phyloP scores from a whole-genome alignment of 345 rosid species.

The Melastoma malabathricum region DNA sequence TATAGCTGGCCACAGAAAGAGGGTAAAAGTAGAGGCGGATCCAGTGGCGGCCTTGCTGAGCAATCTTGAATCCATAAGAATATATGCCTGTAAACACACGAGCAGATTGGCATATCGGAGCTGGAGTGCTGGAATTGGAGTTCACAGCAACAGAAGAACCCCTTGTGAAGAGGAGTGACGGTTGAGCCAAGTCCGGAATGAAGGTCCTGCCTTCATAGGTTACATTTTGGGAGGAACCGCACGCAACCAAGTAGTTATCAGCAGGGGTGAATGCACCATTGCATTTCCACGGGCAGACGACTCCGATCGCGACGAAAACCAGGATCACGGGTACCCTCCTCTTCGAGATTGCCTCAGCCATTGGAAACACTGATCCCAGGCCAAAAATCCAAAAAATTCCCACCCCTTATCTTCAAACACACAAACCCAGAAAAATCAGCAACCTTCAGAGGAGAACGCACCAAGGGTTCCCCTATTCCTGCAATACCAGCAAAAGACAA shows the following conservation, averaged over 20 bases:
- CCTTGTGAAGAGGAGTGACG: conserved; percentile 38
- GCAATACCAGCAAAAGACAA: too few species aligned
- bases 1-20: conserved; percentile 32
- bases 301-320: conserved; percentile 26
- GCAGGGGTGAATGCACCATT: conserved; percentile 44
- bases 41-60: conserved; percentile 80
- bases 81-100: conserved; percentile 58
- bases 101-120: conserved; percentile 64
- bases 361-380: conserved; percentile 6
- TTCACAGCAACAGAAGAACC: conserved; percentile 34
- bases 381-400: too few species aligned
- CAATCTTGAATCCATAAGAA: conserved; percentile 60
- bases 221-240: conserved; percentile 70
- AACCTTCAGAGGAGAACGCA: too few species aligned
- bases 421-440: too few species aligned
- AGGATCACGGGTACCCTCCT: conserved; percentile 18
- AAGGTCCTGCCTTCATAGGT: conserved; percentile 59
- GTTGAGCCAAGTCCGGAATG: conserved; percentile 59
- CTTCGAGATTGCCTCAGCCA: conserved; percentile 31
- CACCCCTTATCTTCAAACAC: too few species aligned
- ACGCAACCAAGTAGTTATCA: conserved; percentile 71
- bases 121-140: conserved; percentile 35
- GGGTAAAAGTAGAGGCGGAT: conserved; percentile 89
- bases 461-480: too few species aligned
- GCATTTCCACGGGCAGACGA: conserved; percentile 17